Evolutionary conservation across 495 filamentous ascomycete species (phyloP), one percentile per base, ranked within the genome.

Genomic region (Jackrogersella multiformis): DNA sequence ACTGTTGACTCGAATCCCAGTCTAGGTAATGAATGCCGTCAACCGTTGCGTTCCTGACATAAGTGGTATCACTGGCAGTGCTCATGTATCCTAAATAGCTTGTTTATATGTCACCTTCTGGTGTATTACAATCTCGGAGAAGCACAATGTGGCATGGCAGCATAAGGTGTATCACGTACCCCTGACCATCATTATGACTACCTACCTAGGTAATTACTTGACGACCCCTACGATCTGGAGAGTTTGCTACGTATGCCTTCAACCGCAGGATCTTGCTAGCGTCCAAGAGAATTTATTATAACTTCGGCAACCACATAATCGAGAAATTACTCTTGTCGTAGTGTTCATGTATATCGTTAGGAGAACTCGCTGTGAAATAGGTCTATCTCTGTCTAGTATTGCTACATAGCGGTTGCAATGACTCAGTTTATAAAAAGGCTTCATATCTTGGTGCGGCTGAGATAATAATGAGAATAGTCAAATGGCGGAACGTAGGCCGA

Each of bases 31-130:
- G 48, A 44, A 21, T 20, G 41, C 12, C 42, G 32, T 53, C 32
- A 15, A 51, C 10, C 2, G 24, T 52, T 61, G 34, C 34, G 45
- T 52, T 44, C 8, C 38, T 53, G 51, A 56, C 42, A 56, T 56
- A 20, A 41, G 35, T 35, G 21, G 60, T 56, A 56, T 39, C n/a
- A 55, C 51, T 34, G 21, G 4, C 9, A 24, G 23, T 30, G 6
- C 45, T 30, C 24, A 28, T 48, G 26, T 21, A 52, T 13, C 30
- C 7, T 2, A 6, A n/a, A 32, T 9, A 2, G 8, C 24, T 18
- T 20, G n/a, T 18, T 10, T 10, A 36, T 24, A 52, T 49, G 48
- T 35, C 32, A 36, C n/a, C n/a, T 53, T 35, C 23, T 5, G 24
- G 16, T 6, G 30, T 53, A 13, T 6, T n/a, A 23, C 16, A 20